A percentile compares a stretch with the other conserved stretches of the same genome.
Conservation (phyloP, 345 rosid species). For the Melastoma malabathricum region DNA sequence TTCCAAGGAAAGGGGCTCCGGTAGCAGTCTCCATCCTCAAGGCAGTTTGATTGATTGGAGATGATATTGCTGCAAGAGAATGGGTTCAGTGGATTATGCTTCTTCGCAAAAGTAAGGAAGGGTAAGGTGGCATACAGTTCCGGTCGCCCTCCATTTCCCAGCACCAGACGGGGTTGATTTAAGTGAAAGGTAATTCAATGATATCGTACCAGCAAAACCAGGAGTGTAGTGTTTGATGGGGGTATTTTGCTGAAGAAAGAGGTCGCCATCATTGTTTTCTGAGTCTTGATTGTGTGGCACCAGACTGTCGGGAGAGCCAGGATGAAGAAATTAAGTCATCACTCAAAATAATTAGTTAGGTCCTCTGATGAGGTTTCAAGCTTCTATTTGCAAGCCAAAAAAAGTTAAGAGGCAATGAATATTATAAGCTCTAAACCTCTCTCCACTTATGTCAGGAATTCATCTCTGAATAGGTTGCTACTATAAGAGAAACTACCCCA, state of each 20-base stretch:
- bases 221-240: conserved; percentile 16
- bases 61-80: conserved; percentile 13
- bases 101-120: conserved; percentile 6
- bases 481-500: too few relatives aligned
- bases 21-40: conserved; percentile 17
- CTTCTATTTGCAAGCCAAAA: too few relatives aligned
- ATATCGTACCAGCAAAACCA: conserved; percentile 27
- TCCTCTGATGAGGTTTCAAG: too few relatives aligned
- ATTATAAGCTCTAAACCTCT: too few relatives aligned
- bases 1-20: conserved; percentile 16
- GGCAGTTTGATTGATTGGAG: conserved; percentile 16
- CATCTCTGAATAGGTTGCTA: too few relatives aligned
- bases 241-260: conserved; percentile 18
- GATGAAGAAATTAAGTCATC: not conserved
- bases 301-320: conserved; percentile 17
- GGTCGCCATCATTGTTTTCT: conserved; percentile 19
- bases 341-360: not conserved
- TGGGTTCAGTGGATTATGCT: conserved; percentile 15
- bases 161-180: too few relatives aligned
- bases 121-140: not conserved
- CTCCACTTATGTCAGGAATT: too few relatives aligned
- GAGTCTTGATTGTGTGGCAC: conserved; percentile 14
- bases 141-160: too few relatives aligned
- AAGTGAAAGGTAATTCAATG: conserved; percentile 1
- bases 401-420: too few relatives aligned